Percentiles rank a stretch among this genome's conserved stretches.
Conservation (phyloP, 768 basidiomycete species). For the Phanerodontia chrysosporium region DNA sequence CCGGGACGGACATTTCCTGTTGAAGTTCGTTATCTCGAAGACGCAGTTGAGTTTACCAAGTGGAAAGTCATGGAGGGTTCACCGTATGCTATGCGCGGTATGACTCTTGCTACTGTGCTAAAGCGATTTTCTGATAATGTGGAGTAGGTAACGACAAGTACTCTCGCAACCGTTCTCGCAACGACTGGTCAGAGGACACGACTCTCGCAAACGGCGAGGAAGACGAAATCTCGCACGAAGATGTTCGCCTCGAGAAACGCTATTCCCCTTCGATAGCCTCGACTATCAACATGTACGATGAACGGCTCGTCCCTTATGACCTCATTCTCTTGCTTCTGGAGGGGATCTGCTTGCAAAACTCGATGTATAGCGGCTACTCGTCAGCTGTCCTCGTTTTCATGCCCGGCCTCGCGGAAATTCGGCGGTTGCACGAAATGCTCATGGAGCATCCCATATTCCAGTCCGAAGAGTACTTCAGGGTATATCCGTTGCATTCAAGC, state of each 20-base stretch:
- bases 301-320: conserved; percentile 87
- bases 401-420: conserved; percentile 92
- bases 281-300: conserved; percentile 84
- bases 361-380: conserved; percentile 51
- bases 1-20: conserved; percentile 97
- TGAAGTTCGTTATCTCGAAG: conserved; percentile 79
- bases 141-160: conserved; percentile 57
- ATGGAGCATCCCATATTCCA: conserved; percentile 73
- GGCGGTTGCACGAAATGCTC: conserved; percentile 79
- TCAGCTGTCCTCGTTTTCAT: conserved; percentile 87
- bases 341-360: conserved; percentile 70
- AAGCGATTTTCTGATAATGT: not conserved
- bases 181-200: conserved; percentile 79
- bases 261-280: conserved; percentile 72
- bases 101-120: conserved; percentile 21
- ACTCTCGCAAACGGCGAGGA: conserved; percentile 45
- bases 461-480: conserved; percentile 53
- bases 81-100: conserved; percentile 72
- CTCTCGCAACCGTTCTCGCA: conserved; percentile 52
- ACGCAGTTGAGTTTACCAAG: conserved; percentile 76
- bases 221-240: conserved; percentile 58
- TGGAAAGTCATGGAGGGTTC: conserved; percentile 82
- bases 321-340: conserved; percentile 83
- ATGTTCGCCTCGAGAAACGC: conserved; percentile 65
- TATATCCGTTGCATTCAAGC: conserved; percentile 89